phyloP scores from a whole-genome alignment of 2,329 filamentous ascomycete genomes.

The Thielaviopsis punctulata region DNA sequence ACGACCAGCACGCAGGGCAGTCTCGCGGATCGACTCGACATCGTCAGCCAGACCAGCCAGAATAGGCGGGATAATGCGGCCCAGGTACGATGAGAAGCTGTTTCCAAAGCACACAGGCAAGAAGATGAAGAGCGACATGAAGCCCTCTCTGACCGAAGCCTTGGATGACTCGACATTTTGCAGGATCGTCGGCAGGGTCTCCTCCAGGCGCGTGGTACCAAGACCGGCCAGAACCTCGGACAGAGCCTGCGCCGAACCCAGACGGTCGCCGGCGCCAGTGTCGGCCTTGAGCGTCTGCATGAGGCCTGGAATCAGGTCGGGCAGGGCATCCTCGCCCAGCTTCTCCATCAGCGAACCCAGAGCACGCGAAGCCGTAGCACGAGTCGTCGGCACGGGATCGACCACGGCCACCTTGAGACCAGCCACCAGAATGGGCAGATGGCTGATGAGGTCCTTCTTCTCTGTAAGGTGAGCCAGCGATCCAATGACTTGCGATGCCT shows the following conservation, averaged over 20 bases:
- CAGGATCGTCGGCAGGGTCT: slow-evolving; percentile 86
- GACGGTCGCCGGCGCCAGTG: slow-evolving; percentile 83
- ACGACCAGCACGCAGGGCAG: slow-evolving; percentile 82
- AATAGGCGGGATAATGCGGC: slow-evolving; percentile 89
- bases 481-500: slow-evolving; percentile 93
- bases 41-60: slow-evolving; percentile 89
- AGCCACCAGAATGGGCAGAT: slow-evolving; percentile 81
- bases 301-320: slow-evolving; percentile 89
- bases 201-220: slow-evolving; percentile 80
- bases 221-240: slow-evolving; percentile 91
- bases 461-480: slow-evolving; percentile 94
- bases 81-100: slow-evolving; percentile 91
- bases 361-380: slow-evolving; percentile 89
- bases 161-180: slow-evolving; percentile 92
- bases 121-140: slow-evolving; percentile 99
- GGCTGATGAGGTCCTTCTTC: slow-evolving; percentile 78
- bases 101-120: slow-evolving; percentile 97
- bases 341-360: slow-evolving; percentile 96
- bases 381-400: slow-evolving; percentile 88
- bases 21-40: slow-evolving; percentile 89
- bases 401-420: slow-evolving; percentile 80
- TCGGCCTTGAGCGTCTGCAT: slow-evolving; percentile 98
- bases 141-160: slow-evolving; percentile 81
- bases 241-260: slow-evolving; percentile 91
- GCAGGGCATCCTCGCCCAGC: slow-evolving; percentile 86